Evolutionary conservation across 768 basidiomycete species (phyloP).

Genomic region (Naganishia antarctica): DNA sequence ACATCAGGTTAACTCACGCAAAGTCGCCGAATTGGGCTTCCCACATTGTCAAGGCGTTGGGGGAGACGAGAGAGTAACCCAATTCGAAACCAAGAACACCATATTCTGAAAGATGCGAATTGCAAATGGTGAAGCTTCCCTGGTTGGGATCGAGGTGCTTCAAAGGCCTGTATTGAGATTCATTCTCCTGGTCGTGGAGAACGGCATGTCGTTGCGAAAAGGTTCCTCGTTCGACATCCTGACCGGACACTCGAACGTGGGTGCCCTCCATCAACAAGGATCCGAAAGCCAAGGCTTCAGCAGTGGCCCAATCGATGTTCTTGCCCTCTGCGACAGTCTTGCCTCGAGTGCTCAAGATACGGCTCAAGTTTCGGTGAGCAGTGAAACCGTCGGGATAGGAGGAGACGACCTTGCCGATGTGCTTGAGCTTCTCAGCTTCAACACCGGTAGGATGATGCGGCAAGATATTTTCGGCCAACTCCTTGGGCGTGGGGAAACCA

Average conservation of each 20-base stretch:
- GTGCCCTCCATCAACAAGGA: conserved; percentile 85
- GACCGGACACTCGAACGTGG: conserved; percentile 91
- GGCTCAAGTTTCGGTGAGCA: conserved; percentile 85
- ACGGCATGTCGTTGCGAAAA: conserved; percentile 98
- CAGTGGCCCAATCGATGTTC: conserved; percentile 97
- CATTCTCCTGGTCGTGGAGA: conserved; percentile 89
- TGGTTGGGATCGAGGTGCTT: conserved; percentile 82
- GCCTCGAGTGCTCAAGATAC: conserved; percentile 80
- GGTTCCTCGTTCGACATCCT: conserved; percentile 97
- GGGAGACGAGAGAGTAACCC: conserved; percentile 95
- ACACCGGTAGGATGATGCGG: conserved; percentile 85
- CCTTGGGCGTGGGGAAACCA: conserved; percentile 94
- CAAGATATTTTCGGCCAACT: conserved; percentile 84
- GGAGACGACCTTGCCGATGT: conserved; percentile 81
- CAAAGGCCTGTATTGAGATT: conserved; percentile 81
- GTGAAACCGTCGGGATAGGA: conserved; percentile 77
- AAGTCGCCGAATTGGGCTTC: conserved; percentile 98
- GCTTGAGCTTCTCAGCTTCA: conserved; percentile 68
- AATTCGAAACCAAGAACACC: conserved; percentile 95
- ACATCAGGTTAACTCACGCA: conserved; percentile 51
- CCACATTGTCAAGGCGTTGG: conserved; percentile 88
- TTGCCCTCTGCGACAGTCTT: conserved; percentile 84
- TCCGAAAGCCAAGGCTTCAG: conserved; percentile 94
- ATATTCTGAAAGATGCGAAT: conserved; percentile 93
- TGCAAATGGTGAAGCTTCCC: conserved; percentile 89